phyloP scores from a whole-genome alignment of 169 alveolate species.

The Plasmodium gonderi region DNA sequence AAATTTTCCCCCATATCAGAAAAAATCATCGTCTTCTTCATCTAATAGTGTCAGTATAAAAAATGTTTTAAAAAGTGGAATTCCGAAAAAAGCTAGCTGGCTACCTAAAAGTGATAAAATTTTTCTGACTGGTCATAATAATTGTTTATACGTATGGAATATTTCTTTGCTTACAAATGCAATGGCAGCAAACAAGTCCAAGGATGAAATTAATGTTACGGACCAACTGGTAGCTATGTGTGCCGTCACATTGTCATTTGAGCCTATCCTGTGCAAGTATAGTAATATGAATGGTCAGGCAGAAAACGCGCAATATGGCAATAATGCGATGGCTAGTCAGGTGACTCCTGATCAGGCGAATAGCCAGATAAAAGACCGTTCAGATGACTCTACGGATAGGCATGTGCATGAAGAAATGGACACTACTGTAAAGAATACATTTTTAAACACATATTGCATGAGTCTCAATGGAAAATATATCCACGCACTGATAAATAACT shows the following conservation, averaged over 20 bases:
- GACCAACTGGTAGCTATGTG: constrained; percentile 30
- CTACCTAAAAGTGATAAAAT: constrained; percentile 61
- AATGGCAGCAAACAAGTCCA: constrained; percentile 5
- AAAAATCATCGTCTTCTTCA: neutral
- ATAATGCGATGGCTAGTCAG: too few species aligned
- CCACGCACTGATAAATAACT: constrained; percentile 39
- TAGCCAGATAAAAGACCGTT: neutral
- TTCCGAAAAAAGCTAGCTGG: constrained; percentile 70
- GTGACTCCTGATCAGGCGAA: neutral
- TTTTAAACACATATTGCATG: constrained; percentile 35
- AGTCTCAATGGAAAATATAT: constrained; percentile 52
- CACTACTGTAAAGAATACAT: neutral
- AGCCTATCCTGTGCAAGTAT: constrained; percentile 13
- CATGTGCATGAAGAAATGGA: neutral
- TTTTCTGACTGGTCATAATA: constrained; percentile 71
- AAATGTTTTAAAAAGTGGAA: constrained; percentile 10
- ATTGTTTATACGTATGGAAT: constrained; percentile 59
- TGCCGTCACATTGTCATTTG: constrained; percentile 35
- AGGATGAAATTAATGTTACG: constrained; percentile 37
- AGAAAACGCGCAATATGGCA: too few species aligned
- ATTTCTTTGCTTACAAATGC: constrained; percentile 22
- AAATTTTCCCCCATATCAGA: constrained; percentile 56
- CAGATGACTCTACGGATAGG: neutral
- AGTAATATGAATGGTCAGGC: neutral
- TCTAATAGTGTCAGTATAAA: neutral